Percentiles rank a stretch among this genome's conserved stretches.
Conservation (phyloP, 2,329 filamentous ascomycete species). For the Podosphaera aphanis region DNA sequence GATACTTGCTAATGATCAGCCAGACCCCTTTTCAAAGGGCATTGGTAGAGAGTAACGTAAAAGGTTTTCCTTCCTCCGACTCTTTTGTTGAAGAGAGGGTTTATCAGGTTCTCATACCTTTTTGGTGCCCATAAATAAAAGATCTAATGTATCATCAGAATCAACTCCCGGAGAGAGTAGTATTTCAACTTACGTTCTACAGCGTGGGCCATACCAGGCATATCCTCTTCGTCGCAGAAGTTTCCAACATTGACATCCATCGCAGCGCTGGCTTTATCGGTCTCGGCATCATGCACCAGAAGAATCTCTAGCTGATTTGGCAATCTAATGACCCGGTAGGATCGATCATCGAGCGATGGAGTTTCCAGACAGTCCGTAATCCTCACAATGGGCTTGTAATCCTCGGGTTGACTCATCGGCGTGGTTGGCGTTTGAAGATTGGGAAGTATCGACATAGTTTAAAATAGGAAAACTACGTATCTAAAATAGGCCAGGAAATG, state of each 20-base stretch:
- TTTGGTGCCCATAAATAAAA: constrained; percentile 95
- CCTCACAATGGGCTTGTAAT: constrained; percentile 10
- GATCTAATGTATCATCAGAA: constrained; percentile 17
- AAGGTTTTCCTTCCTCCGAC: not conserved
- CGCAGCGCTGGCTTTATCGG: constrained; percentile 88
- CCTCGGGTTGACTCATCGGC: not conserved
- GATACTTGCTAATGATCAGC: constrained; percentile 33
- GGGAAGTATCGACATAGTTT: not conserved
- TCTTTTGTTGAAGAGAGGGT: not conserved
- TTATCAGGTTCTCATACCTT: constrained; percentile 31
- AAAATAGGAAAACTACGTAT: not conserved
- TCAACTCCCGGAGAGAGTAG: not conserved
- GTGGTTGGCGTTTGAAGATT: not conserved
- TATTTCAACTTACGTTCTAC: not conserved
- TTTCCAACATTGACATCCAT: constrained; percentile 91
- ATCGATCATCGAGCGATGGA: constrained; percentile 62
- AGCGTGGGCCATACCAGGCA: constrained; percentile 88
- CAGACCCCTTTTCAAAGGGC: not conserved
- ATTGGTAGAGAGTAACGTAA: not conserved
- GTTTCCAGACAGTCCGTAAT: constrained; percentile 57
- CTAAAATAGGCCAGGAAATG: not conserved
- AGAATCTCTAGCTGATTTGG: constrained; percentile 78
- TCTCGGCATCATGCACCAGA: constrained; percentile 78
- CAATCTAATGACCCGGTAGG: constrained; percentile 70
- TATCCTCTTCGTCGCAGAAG: constrained; percentile 74